Evolutionary conservation across 106 monocot species (phyloP).

Genomic region (Dendrobium catenatum): DNA sequence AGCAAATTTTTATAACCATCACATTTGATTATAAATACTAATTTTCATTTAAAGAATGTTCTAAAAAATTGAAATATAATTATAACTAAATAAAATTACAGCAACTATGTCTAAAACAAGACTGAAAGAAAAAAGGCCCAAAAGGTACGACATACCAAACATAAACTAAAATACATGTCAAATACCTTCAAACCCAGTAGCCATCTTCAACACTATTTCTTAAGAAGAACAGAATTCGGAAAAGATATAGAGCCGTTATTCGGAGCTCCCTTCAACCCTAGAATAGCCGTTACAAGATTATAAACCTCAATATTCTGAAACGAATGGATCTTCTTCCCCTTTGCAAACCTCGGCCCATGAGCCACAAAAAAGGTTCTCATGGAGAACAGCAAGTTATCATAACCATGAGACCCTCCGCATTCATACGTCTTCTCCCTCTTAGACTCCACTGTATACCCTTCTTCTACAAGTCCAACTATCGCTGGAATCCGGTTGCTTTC

Average conservation of each 20-base stretch:
- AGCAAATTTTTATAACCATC: too few species aligned
- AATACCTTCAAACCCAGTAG: background rate
- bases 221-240: conserved; percentile 3
- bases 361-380: conserved; percentile 10
- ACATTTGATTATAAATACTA: too few species aligned
- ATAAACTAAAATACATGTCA: too few species aligned
- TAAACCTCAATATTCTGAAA: conserved; percentile 10
- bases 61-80: too few species aligned
- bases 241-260: conserved; percentile 11
- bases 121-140: too few species aligned
- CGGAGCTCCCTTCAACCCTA: conserved; percentile 4
- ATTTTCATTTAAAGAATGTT: too few species aligned
- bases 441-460: conserved; percentile 11
- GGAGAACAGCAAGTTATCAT: conserved; percentile 7
- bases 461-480: conserved; percentile 8
- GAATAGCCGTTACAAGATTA: conserved; percentile 9
- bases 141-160: too few species aligned
- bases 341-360: conserved; percentile 11
- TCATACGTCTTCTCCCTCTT: conserved; percentile 5
- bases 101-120: too few species aligned
- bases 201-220: background rate
- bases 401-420: conserved; percentile 47
- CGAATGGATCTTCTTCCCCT: conserved; percentile 8
- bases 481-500: conserved; percentile 7
- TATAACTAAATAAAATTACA: too few species aligned